Base-by-base conservation (phyloP, 306 rosid species). In the Lathyrus tuberosus region DNA sequence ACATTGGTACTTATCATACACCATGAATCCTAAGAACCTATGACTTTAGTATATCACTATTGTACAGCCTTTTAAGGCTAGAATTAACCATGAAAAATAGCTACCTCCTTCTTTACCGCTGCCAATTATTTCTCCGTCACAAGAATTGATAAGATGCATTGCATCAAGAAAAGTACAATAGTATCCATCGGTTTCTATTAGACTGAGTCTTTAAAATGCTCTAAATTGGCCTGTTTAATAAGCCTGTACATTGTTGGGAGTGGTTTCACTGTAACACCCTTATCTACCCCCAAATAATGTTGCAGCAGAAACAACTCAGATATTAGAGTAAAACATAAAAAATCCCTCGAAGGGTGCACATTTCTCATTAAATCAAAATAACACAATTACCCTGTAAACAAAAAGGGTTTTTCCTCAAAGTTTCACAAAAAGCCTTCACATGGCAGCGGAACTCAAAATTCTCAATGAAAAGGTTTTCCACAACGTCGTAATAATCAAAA, bases 1-100 rank as follows among this genome's bases (percentile, higher is more conserved):
- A 83, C 84, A 56, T 56, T 6, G 16, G 62, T 56, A 53, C 60
- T 53, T 22, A 73, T 52, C 44, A 59, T 47, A 53, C 76, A 78
- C 43, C 76, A 78, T 49, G 76, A 67, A 73, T 42, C 6, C 35
- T 44, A 51, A 10, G 62, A 78, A 70, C 80, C 9, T 43, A 76
- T 26, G 5, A 74, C 70, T 38, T 26, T 46, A 53, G 70, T 59
- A 49, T 62, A 47, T 67, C 70, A 59, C 70, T 72, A 65, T 62
- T 71, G 78, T 64, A 71, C 53, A 58, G 78, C 82, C 64, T 62
- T 70, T 17, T 49, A 64, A 20, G 53, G 64, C 76, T 65, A 71
- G 13, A 44, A 42, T 60, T 59, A 82, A 82, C 80, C 82, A 47
- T 76, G 62, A 71, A 70, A 70, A 28, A 11, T 74, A n/a, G n/a